A percentile compares a stretch with the other conserved stretches of the same genome.
These are phyloP conservation scores for Picea sitchensis DNA, from an alignment of 75 land plant species.

Conservation along the genomic window DNA sequence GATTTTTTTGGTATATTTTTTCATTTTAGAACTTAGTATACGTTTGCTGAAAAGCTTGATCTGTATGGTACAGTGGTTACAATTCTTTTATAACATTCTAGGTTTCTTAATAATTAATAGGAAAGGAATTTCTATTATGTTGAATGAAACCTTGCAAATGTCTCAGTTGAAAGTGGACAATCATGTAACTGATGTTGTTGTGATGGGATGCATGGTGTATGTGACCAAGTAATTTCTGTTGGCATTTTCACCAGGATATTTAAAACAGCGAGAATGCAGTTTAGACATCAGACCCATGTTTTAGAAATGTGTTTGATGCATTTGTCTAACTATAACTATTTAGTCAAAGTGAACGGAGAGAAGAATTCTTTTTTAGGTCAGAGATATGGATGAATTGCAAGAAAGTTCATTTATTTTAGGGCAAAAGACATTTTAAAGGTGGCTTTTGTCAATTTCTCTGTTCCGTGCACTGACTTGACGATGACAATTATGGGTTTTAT, in stretches of 20 bases:
- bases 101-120: neutral
- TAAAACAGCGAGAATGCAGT: neutral
- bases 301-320: neutral
- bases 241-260: neutral
- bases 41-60: conserved; percentile 10
- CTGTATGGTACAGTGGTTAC: neutral
- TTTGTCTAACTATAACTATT: neutral
- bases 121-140: neutral
- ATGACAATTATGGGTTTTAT: neutral
- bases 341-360: neutral
- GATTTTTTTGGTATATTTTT: conserved; percentile 9
- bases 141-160: neutral
- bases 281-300: neutral
- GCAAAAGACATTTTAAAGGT: neutral
- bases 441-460: neutral
- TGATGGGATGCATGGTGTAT: neutral
- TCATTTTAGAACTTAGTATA: neutral
- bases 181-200: neutral
- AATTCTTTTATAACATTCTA: neutral
- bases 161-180: neutral
- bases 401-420: neutral
- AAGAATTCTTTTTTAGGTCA: neutral
- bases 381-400: neutral
- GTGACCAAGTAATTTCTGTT: neutral
- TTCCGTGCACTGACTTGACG: neutral